A percentile compares a stretch with the other conserved stretches of the same genome.
These are phyloP conservation scores for Sphaerulina vaccinii DNA, from an alignment of 2,329 filamentous ascomycete genomes.

Conservation along the genomic window DNA sequence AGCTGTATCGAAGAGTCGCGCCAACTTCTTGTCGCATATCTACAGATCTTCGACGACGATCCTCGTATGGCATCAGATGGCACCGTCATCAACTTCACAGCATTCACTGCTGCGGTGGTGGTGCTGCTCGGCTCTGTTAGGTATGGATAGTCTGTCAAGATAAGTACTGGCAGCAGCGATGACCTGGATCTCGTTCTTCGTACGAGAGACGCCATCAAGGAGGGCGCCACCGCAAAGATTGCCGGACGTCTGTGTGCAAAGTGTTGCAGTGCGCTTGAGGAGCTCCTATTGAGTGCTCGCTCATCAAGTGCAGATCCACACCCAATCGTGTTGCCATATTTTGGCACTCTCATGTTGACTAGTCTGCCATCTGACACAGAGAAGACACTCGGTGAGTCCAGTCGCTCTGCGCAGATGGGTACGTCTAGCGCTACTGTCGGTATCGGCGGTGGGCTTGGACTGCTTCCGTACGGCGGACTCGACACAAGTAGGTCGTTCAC, in stretches of 20 bases:
- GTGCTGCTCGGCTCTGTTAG: constrained; percentile 45
- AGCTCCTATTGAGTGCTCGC: constrained; percentile 5
- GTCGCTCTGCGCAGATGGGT: no score
- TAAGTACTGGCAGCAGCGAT: no score
- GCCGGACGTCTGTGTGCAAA: constrained; percentile 10
- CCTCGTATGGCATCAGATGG: constrained; percentile 36
- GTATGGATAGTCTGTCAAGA: no score
- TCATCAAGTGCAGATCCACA: not conserved
- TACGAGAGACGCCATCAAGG: constrained; percentile 5
- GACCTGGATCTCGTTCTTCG: constrained; percentile 9
- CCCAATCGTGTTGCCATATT: constrained; percentile 15
- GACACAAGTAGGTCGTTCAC: no score
- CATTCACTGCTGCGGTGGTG: constrained; percentile 47
- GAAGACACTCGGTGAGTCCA: no score
- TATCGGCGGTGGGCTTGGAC: no score
- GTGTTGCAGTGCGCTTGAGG: constrained; percentile 8
- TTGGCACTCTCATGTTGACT: no score
- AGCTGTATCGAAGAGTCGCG: constrained; percentile 44
- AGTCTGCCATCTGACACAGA: no score
- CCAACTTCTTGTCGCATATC: constrained; percentile 43
- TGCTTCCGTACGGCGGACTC: no score
- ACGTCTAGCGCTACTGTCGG: no score
- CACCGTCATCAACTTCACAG: constrained; percentile 49
- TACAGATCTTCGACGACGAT: constrained; percentile 39
- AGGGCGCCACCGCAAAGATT: constrained; percentile 1